A percentile compares a stretch with the other conserved stretches of the same genome.
These are phyloP conservation scores for Rachicladosporium sp. DNA, from an alignment of 2,329 filamentous ascomycete genomes.

Conservation along the genomic window DNA sequence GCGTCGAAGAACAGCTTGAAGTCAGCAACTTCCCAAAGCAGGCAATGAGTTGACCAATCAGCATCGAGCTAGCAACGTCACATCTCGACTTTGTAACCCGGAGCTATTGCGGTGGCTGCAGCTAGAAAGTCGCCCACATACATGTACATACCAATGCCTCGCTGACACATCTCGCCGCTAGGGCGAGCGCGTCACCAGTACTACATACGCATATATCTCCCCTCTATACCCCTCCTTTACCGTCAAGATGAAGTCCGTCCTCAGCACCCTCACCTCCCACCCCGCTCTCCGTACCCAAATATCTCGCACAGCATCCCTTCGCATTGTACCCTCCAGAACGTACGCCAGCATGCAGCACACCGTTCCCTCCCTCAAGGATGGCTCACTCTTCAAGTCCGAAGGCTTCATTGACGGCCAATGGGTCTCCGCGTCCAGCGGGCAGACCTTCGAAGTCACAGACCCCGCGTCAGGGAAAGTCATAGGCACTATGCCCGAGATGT, in stretches of 20 bases:
- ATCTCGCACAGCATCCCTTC: slow-evolving; percentile 10
- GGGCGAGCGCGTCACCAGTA: too few relatives aligned
- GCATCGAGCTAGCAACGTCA: too few relatives aligned
- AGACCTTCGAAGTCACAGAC: slow-evolving; percentile 86
- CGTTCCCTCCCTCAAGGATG: slow-evolving; percentile 35
- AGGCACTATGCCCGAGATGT: slow-evolving; percentile 75
- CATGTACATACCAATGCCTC: too few relatives aligned
- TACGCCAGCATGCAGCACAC: slow-evolving; percentile 33
- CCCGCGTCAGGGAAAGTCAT: slow-evolving; percentile 73
- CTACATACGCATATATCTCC: too few relatives aligned
- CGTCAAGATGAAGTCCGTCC: slow-evolving; percentile 13
- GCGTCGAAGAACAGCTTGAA: too few relatives aligned
- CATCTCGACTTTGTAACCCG: too few relatives aligned
- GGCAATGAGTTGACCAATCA: too few relatives aligned
- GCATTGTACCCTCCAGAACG: slow-evolving; percentile 15
- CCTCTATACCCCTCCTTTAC: not conserved
- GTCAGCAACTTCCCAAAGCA: too few relatives aligned
- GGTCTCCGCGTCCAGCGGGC: slow-evolving; percentile 70
- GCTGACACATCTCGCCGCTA: too few relatives aligned
- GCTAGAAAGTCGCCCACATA: too few relatives aligned
- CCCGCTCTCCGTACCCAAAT: slow-evolving; percentile 13
- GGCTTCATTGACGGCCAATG: slow-evolving; percentile 88
- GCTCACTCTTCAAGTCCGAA: slow-evolving; percentile 65
- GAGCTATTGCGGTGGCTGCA: too few relatives aligned
- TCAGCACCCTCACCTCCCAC: slow-evolving; percentile 10